Base-by-base conservation (phyloP, 768 basidiomycete species). In the Boletales sp. region DNA sequence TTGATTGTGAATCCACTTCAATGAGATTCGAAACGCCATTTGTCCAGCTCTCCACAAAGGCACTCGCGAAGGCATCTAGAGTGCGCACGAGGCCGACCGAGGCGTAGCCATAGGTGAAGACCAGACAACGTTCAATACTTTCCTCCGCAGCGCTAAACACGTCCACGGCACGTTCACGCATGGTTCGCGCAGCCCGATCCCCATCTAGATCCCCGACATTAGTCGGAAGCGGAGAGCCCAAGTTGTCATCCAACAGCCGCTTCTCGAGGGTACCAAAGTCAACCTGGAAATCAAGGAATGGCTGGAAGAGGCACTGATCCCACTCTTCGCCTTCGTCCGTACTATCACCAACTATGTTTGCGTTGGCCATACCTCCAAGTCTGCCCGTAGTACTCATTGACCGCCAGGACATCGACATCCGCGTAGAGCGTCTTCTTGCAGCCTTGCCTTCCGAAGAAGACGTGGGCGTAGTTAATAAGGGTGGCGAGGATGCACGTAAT, bases 241-340 rank as follows among this genome's bases (percentile, higher is more conserved):
- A 71, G 2, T 72, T 69, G 41, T 81, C 76, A 25, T 83, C 79
- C 48, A 98, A 70, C 44, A 82, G 76, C 8, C 83, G 79, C 33
- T 79, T 76, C 68, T 99, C 96, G 32, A 96, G 74, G 1, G 76
- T 70, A 0, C 81, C 80, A 66, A 97, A 97, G 48, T 94, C 87
- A 15, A 82, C 74, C 59, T 98, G 95, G 54, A 87, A 86, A 59
- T 94, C 90, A 21, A 95, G 76, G 72, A 97, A 98, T 2, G 95
- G 92, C 63, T 94, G 93, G 64, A 94, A 96, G 14, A 99, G 73
- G 44, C 87, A 85, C 48, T 85, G 86, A 60, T 97, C 93, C 96
- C 96, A 98, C 50, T 86, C 84, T 57, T 43, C 50, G 13, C 56
- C 64, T 37, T 66, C 57, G n/a, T 57, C 65, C 42, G 45, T 37